These are phyloP conservation scores for Phytophthora ramorum DNA, from an alignment of 352 stramenopile genomes.

Conservation along the genomic window DNA sequence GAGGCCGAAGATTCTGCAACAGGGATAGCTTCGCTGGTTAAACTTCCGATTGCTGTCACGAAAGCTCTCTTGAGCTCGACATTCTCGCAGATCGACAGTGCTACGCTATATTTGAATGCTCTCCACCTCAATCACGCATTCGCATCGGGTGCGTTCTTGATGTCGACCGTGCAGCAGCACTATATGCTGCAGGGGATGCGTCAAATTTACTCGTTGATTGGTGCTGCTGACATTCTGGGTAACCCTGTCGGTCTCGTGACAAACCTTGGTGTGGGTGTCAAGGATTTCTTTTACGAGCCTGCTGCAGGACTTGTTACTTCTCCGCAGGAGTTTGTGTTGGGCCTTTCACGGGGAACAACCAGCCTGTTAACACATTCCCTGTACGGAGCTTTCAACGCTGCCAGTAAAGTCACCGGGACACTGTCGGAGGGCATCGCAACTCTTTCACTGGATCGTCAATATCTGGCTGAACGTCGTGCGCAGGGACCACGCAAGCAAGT, in stretches of 20 bases:
- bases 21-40: slow-evolving; percentile 29
- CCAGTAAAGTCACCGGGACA: slow-evolving; percentile 93
- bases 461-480: slow-evolving; percentile 83
- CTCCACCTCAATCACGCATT: slow-evolving; percentile 87
- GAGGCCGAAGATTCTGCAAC: slow-evolving; percentile 28
- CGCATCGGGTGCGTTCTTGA: slow-evolving; percentile 69
- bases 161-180: slow-evolving; percentile 82
- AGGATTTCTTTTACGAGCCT: slow-evolving; percentile 95
- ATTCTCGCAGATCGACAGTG: slow-evolving; percentile 70
- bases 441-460: slow-evolving; percentile 91
- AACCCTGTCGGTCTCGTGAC: slow-evolving; percentile 91
- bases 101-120: slow-evolving; percentile 81
- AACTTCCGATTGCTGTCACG: slow-evolving; percentile 40
- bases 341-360: slow-evolving; percentile 88
- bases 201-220: slow-evolving; percentile 87
- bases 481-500: slow-evolving; percentile 79
- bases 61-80: slow-evolving; percentile 43
- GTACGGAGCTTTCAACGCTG: slow-evolving; percentile 93
- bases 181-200: slow-evolving; percentile 81
- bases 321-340: slow-evolving; percentile 88
- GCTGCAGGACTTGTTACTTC: slow-evolving; percentile 89
- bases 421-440: slow-evolving; percentile 91
- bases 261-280: slow-evolving; percentile 89
- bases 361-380: slow-evolving; percentile 92
- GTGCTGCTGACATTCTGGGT: slow-evolving; percentile 90